Evolutionary conservation across 78 protist genomes (phyloP).

Genomic region (Polysphondylium violaceum): DNA sequence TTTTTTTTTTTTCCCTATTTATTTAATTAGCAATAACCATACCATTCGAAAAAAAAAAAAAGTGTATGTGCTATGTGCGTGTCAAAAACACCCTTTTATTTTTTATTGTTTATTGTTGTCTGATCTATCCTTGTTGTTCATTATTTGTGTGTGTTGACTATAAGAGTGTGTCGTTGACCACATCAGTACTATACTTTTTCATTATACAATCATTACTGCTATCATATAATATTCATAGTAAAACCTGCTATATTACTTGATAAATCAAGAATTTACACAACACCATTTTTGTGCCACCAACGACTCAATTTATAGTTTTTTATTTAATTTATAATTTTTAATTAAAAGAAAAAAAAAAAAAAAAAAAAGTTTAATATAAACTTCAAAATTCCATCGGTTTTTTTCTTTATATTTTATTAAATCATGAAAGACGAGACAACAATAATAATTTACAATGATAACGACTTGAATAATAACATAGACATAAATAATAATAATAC

Average conservation of each 20-base stretch:
- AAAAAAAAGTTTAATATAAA: too few species aligned
- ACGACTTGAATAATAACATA: not conserved
- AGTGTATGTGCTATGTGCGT: not conserved
- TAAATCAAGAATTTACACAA: not conserved
- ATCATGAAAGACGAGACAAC: not conserved
- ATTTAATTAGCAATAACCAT: not conserved
- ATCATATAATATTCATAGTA: too few species aligned
- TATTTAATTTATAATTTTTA: too few species aligned
- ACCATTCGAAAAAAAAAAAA: not conserved
- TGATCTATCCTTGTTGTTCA: not conserved
- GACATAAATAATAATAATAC: too few species aligned
- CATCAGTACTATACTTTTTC: not conserved
- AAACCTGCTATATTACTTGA: not conserved
- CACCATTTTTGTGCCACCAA: not conserved
- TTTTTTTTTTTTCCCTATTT: not conserved
- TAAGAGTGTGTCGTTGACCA: too few species aligned
- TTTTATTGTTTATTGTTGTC: too few species aligned
- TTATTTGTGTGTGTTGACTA: too few species aligned
- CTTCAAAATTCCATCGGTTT: not conserved
- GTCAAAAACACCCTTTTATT: not conserved
- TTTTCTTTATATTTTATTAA: too few species aligned
- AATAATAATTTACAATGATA: not conserved
- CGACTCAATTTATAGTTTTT: not conserved
- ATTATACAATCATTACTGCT: not conserved
- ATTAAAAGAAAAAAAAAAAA: too few species aligned